phyloP scores from a whole-genome alignment of 208 protist genomes.

The Phytomonas sp. region DNA sequence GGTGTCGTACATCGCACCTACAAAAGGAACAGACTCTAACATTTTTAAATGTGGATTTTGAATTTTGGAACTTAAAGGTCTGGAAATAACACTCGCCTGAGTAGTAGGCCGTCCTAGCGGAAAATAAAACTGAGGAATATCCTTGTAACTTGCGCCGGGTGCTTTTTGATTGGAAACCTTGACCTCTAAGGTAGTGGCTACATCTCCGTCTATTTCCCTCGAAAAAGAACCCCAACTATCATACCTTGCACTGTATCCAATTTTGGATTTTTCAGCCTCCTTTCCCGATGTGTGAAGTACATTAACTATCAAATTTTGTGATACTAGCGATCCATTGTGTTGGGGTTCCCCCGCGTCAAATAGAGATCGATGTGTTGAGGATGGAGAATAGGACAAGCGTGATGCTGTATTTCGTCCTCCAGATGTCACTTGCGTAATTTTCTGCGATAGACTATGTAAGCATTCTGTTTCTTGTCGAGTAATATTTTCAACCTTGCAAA shows the following conservation, averaged over 20 bases:
- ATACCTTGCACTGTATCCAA: neutral
- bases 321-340: neutral
- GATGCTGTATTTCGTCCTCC: neutral
- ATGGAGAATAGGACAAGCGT: neutral
- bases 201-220: neutral
- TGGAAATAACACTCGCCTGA: conserved; percentile 36
- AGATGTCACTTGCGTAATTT: neutral
- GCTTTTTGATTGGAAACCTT: neutral
- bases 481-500: neutral
- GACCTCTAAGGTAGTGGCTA: neutral
- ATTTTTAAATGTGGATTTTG: conserved; percentile 71
- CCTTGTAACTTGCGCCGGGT: conserved; percentile 32
- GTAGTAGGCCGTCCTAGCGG: conserved; percentile 37
- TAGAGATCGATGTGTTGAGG: neutral
- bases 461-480: neutral
- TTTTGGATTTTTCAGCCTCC: conserved; percentile 3
- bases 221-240: conserved; percentile 6
- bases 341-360: neutral
- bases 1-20: conserved; percentile 27
- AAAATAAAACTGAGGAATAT: conserved; percentile 87
- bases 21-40: conserved; percentile 38
- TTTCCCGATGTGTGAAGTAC: neutral
- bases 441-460: neutral
- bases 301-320: neutral
- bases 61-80: conserved; percentile 29